Base-by-base conservation (phyloP, 768 basidiomycete species). In the Sarcomyxa edulis region DNA sequence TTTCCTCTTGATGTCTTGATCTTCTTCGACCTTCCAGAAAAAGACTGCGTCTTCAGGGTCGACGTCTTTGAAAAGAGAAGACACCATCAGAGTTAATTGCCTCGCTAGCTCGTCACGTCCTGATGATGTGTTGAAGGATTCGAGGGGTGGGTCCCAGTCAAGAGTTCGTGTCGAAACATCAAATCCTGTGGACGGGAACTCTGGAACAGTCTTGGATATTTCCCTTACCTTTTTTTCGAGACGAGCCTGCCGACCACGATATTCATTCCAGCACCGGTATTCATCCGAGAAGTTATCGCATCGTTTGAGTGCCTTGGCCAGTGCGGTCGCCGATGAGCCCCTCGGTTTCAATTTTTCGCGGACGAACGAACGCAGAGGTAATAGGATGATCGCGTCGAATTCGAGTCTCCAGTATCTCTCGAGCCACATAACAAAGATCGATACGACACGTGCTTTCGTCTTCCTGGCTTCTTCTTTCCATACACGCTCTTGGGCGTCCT, bases 401-500 rank as follows among this genome's bases (percentile, higher is more conserved):
- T 66, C 66, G n/a, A 63, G 59, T 24, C 68, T 63, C 84, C 85
- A 90, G 50, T 84, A 72, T 25, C 66, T 58, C 41, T 81, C 72
- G n/a, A 86, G 65, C 86, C 86, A 90, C n/a, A 69, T 62, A 47
- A 76, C 69, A 40, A 88, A 49, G 16, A 81, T 48, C 49, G 76
- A 76, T 32, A 71, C 74, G 12, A 86, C 67, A n/a, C 77, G 67
- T 37, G 77, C 58, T 36, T 76, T 77, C 24, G 79, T 62, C 10
- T 70, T 69, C 20, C 65, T 58, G 5, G 69, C 64, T 42, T 76
- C 69, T 9, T 56, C 48, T 31, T 66, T 35, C 58, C 60, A 62
- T 18, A 62, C 49, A 46, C 60, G 50, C 42, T 51, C 63, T 55
- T 73, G 39, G 54, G 52, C 37, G 39, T 46, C 50, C 11, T 37